Conservation (phyloP, 257 asterid genomes). For the Rauvolfia tetraphylla region DNA sequence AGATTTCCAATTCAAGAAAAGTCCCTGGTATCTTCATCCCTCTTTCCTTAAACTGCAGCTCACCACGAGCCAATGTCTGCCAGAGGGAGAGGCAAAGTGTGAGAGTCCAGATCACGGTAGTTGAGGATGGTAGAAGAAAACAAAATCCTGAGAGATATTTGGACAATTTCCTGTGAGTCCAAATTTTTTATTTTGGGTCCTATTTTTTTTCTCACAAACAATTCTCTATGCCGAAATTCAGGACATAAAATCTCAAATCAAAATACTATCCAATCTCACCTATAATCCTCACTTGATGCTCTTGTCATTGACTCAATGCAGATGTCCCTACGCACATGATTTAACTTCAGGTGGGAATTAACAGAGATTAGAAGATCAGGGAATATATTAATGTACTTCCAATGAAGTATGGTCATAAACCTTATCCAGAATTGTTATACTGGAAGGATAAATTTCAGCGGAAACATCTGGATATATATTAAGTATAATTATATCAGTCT, state of each 20-base stretch:
- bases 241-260: no score
- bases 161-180: no score
- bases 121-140: background rate
- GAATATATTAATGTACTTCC: background rate
- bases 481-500: no score
- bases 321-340: no score
- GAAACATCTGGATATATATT: no score
- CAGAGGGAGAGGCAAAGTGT: background rate
- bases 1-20: background rate
- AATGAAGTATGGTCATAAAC: background rate
- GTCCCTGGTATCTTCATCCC: background rate
- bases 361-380: slow-evolving; percentile 1
- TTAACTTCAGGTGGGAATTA: background rate
- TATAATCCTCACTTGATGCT: background rate
- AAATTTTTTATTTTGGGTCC: no score
- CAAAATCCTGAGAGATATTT: background rate
- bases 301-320: background rate
- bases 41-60: background rate
- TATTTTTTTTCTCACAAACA: no score
- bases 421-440: background rate
- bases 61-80: background rate
- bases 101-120: background rate
- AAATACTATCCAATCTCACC: no score
- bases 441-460: no score
- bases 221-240: no score